These are phyloP conservation scores for Epichloe elymi DNA, from an alignment of 2,329 filamentous ascomycete genomes.

Conservation along the genomic window DNA sequence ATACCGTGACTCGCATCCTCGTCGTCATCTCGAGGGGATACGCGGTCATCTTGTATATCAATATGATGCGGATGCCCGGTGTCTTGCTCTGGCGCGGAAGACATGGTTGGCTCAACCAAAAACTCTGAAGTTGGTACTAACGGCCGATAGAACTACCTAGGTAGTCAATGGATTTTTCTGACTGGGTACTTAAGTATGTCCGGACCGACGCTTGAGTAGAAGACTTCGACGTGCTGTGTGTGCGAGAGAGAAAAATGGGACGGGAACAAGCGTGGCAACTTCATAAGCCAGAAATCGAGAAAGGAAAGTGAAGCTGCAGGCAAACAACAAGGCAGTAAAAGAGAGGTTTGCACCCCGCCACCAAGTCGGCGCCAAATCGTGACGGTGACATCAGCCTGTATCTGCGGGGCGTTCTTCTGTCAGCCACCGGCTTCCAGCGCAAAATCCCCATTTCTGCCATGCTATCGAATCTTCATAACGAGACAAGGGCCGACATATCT, in stretches of 20 bases:
- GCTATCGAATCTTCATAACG: no score
- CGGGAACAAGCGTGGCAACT: neutral
- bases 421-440: neutral
- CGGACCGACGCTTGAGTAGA: neutral
- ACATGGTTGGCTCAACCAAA: neutral
- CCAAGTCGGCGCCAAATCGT: neutral
- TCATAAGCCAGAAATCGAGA: neutral
- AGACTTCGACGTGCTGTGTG: neutral
- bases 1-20: constrained; percentile 33
- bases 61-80: constrained; percentile 30
- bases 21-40: constrained; percentile 23
- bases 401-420: neutral
- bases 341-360: neutral
- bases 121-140: neutral
- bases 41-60: constrained; percentile 33
- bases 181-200: neutral
- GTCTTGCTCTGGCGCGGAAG: constrained; percentile 24
- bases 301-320: no score
- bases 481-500: no score
- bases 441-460: neutral
- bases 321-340: neutral
- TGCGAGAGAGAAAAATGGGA: neutral
- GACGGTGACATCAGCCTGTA: constrained; percentile 2
- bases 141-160: neutral
- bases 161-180: neutral